Evolutionary conservation across 257 asterid genomes (phyloP), one percentile per base, ranked within the genome.

Genomic region (Salvia splendens): DNA sequence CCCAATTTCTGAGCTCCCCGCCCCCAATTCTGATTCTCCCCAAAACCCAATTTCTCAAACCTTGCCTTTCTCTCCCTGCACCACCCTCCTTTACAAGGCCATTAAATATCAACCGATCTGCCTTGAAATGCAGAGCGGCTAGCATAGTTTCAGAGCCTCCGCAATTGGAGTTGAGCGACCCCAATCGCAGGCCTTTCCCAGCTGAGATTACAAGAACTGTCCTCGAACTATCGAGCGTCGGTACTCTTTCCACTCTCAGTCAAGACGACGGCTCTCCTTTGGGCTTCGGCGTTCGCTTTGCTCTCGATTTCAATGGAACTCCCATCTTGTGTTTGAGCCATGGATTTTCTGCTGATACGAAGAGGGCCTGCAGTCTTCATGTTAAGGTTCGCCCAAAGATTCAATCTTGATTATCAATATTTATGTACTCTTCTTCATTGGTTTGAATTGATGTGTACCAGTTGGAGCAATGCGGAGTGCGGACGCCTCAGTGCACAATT

Each of bases 141-240:
- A 43, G 42, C 12, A 79, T 85, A 17, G 87, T 68, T 73, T 79
- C 93, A 9, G 86, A 85, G 63, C 87, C 95, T 5, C 42, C 89
- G 68, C 79, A 63, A 16, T 61, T 74, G 75, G 84, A 71, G 42
- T 74, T 69, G 70, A 40, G 78, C 77, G 50, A 42, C 61, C 15
- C 28, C 3, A 78, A 71, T 57, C 78, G 50, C 32, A 87, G 75
- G 77, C 98, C 97, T 50, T 72, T 68, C 9, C 82, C 96, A 30
- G 95, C 96, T 80, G 97, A 93, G 83, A 80, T 93, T 66, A 83
- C 97, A 2, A 86, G 97, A 70, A 93, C 97, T 1, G 76, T 85
- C 30, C 73, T 88, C 75, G 95, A 86, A 46, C 79, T 93, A 69
- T 78, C 95, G n/a, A 82, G 85, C 17, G 86, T 70, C 7, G 98